phyloP scores from a whole-genome alignment of 1,284 basidiomycete species.

The Psilocybe mexicana region DNA sequence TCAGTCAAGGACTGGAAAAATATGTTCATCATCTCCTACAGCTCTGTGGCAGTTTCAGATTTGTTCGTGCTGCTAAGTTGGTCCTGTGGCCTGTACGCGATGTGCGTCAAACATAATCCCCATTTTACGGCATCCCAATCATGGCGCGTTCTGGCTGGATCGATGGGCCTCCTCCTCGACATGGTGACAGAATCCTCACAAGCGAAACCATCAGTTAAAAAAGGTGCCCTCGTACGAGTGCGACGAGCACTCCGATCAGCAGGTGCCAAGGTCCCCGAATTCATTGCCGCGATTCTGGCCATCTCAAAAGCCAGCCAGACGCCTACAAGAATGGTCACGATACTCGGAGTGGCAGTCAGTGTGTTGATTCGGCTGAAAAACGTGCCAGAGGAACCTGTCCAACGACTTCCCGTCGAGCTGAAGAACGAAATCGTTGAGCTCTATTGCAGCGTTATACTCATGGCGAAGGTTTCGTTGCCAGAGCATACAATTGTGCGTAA shows the following conservation, averaged over 20 bases:
- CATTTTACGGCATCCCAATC: conserved; percentile 45
- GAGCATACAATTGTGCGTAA: conserved; percentile 47
- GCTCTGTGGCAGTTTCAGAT: conserved; percentile 63
- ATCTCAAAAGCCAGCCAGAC: conserved; percentile 50
- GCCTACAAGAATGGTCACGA: conserved; percentile 48
- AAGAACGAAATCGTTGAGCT: conserved; percentile 57
- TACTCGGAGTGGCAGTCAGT: conserved; percentile 62
- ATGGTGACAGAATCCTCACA: conserved; percentile 50
- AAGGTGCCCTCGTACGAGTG: conserved; percentile 58
- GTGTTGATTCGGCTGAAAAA: conserved; percentile 63
- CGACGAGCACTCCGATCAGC: conserved; percentile 67
- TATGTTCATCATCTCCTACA: conserved; percentile 27
- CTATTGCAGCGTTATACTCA: conserved; percentile 53
- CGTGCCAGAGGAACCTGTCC: conserved; percentile 42
- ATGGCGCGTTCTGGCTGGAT: conserved; percentile 52
- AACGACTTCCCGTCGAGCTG: conserved; percentile 40
- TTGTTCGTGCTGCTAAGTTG: conserved; percentile 76
- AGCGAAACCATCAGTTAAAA: conserved; percentile 60
- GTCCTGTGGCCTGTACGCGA: conserved; percentile 65
- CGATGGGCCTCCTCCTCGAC: conserved; percentile 62
- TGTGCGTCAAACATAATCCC: conserved; percentile 44
- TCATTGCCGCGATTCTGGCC: conserved; percentile 52
- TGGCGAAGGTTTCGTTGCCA: conserved; percentile 56
- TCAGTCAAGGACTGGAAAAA: conserved; percentile 1
- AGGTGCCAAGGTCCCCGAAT: conserved; percentile 43